A percentile compares a stretch with the other conserved stretches of the same genome.
Conservation (phyloP, 2,329 filamentous ascomycete species). For the Cercospora brassicicola region DNA sequence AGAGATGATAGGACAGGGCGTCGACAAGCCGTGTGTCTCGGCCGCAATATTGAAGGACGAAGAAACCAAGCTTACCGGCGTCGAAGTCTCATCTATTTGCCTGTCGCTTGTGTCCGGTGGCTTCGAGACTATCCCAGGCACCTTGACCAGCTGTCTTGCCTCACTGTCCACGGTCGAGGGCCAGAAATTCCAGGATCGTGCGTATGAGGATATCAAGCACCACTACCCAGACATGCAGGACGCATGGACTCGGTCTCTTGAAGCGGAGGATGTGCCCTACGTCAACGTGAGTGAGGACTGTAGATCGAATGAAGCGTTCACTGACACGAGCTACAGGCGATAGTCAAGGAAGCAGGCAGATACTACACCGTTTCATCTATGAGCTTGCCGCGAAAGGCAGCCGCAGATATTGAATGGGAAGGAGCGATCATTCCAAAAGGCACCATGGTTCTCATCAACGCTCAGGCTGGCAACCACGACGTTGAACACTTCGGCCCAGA, state of each 20-base stretch:
- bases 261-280: conserved; percentile 53
- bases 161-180: conserved; percentile 52
- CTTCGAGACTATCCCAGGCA: conserved; percentile 58
- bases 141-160: conserved; percentile 54
- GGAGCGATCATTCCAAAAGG: conserved; percentile 54
- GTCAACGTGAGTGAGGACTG: conserved; percentile 31
- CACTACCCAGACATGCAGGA: conserved; percentile 49
- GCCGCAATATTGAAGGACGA: conserved; percentile 57
- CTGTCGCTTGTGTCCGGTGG: conserved; percentile 55
- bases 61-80: conserved; percentile 54
- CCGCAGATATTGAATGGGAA: conserved; percentile 49
- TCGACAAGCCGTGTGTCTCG: conserved; percentile 56
- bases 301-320: not conserved
- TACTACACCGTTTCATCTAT: conserved; percentile 58
- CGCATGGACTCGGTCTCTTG: conserved; percentile 50
- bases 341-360: conserved; percentile 55
- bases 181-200: conserved; percentile 54
- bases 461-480: conserved; percentile 57
- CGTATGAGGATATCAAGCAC: conserved; percentile 54
- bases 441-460: conserved; percentile 58
- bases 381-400: conserved; percentile 55
- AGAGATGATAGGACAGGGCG: conserved; percentile 53
- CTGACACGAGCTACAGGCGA: conserved; percentile 33
- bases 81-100: conserved; percentile 57
- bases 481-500: conserved; percentile 52